Percentiles rank a stretch among this genome's conserved stretches.
Conservation (phyloP, 768 basidiomycete genomes). For the Paxillus involutus region DNA sequence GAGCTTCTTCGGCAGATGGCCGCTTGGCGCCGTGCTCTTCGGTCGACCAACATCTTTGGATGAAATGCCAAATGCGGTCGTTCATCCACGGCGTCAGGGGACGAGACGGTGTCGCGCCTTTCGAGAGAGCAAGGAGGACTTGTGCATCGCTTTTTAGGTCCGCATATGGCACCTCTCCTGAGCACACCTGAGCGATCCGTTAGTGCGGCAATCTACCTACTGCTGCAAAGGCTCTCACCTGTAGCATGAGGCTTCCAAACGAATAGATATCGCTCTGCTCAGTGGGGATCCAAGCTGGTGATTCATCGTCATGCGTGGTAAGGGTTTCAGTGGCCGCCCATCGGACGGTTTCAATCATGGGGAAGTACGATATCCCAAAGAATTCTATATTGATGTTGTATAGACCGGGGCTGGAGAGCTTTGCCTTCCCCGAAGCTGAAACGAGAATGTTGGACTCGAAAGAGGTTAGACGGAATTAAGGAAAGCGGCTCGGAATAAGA, state of each 20-base stretch:
- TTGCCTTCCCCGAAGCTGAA: conserved; percentile 35
- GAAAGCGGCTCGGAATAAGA: no score
- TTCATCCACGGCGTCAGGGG: no score
- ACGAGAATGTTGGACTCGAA: no score
- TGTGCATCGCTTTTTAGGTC: conserved; percentile 11
- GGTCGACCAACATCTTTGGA: conserved; percentile 9
- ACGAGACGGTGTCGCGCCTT: conserved; percentile 1
- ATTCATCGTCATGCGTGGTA: conserved; percentile 18
- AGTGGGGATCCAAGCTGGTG: background rate
- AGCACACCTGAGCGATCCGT: conserved; percentile 7
- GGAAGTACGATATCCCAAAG: conserved; percentile 11
- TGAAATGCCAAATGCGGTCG: conserved; percentile 3
- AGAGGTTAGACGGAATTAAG: no score
- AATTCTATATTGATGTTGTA: conserved; percentile 12
- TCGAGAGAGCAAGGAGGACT: conserved; percentile 4
- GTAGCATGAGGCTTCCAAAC: no score
- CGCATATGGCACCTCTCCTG: conserved; percentile 10
- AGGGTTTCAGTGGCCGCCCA: conserved; percentile 45
- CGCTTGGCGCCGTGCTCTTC: background rate
- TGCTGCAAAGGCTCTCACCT: no score
- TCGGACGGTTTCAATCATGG: conserved; percentile 30
- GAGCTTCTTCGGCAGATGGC: background rate
- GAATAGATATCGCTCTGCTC: no score
- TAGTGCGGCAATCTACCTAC: no score
- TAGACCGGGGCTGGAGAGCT: conserved; percentile 46